Evolutionary conservation across 768 basidiomycete genomes (phyloP).

Genomic region (Rhizopogon vinicolor): DNA sequence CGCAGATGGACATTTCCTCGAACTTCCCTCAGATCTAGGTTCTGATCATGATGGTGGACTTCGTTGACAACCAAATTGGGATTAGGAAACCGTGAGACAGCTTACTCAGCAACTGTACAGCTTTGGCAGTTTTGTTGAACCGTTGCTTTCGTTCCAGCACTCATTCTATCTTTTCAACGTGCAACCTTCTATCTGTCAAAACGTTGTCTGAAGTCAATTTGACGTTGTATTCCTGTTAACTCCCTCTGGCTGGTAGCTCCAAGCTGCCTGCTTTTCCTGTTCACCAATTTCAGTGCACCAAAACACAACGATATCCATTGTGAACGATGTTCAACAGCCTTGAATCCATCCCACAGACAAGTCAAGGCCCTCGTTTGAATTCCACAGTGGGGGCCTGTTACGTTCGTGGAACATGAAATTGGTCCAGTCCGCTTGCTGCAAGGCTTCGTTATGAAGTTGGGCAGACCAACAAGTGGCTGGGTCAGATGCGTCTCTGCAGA

Average conservation of each 20-base stretch:
- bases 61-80: neutral
- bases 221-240: neutral
- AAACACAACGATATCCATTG: neutral
- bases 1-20: no score
- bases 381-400: slow-evolving; percentile 59
- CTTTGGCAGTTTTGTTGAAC: neutral
- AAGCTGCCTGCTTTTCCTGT: neutral
- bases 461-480: slow-evolving; percentile 39
- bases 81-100: slow-evolving; percentile 12
- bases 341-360: slow-evolving; percentile 34
- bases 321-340: neutral
- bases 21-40: no score
- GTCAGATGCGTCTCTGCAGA: slow-evolving; percentile 51
- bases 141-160: neutral
- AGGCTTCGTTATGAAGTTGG: slow-evolving; percentile 52
- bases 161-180: neutral
- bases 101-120: slow-evolving; percentile 20
- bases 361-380: slow-evolving; percentile 57
- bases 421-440: slow-evolving; percentile 38
- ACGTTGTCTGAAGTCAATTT: neutral
- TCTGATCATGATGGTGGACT: no score
- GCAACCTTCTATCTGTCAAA: neutral
- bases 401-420: slow-evolving; percentile 62
- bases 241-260: neutral
- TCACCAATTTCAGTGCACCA: neutral